Conservation (phyloP, 2,329 filamentous ascomycete species). For the Stemphylium beticola region DNA sequence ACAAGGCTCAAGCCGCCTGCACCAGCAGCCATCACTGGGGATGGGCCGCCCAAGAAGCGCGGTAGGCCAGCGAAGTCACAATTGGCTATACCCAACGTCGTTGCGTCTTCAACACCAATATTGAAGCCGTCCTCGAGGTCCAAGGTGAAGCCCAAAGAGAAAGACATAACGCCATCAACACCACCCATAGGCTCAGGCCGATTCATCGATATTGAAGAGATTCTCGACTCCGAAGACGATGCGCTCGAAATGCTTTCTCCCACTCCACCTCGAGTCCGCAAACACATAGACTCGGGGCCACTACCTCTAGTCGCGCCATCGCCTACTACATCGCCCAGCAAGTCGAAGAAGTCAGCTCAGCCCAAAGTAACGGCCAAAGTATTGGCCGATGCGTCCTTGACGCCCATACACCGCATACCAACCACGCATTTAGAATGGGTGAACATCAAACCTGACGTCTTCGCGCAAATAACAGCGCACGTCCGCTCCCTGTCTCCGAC, state of each 20-base stretch:
- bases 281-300: slow-evolving; percentile 21
- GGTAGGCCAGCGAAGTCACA: slow-evolving; percentile 29
- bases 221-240: slow-evolving; percentile 50
- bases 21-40: slow-evolving; percentile 1
- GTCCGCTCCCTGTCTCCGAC: slow-evolving; percentile 54
- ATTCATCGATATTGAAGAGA: slow-evolving; percentile 48
- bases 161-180: slow-evolving; percentile 3
- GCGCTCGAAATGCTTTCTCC: slow-evolving; percentile 36
- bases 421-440: slow-evolving; percentile 38
- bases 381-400: neutral
- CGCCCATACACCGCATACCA: slow-evolving; percentile 23
- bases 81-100: slow-evolving; percentile 8
- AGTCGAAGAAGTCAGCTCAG: neutral
- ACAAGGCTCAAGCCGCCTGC: neutral
- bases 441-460: slow-evolving; percentile 48
- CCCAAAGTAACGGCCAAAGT: neutral
- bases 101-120: slow-evolving; percentile 6
- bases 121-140: slow-evolving; percentile 8
- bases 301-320: slow-evolving; percentile 19
- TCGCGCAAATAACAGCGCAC: slow-evolving; percentile 55
- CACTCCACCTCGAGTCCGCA: slow-evolving; percentile 40
- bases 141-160: neutral
- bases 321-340: slow-evolving; percentile 3
- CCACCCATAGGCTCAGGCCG: slow-evolving; percentile 29
- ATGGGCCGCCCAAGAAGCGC: slow-evolving; percentile 26